Conservation (phyloP, 2,329 filamentous ascomycete species). For the Ophiostoma piceae region DNA sequence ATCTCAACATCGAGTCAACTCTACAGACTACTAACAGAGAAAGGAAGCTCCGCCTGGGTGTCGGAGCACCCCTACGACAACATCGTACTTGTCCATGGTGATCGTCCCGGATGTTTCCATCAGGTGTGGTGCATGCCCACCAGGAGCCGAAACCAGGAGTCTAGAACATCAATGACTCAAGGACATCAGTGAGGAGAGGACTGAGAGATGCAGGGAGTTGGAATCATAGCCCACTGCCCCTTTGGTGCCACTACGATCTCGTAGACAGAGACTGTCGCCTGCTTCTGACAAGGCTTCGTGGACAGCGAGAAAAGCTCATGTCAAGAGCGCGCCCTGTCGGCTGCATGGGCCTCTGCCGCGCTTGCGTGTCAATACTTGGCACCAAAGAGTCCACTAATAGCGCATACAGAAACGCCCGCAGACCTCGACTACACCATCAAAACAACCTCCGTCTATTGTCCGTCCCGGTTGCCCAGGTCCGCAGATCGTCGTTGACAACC, state of each 20-base stretch:
- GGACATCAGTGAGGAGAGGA: background rate
- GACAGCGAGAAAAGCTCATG: background rate
- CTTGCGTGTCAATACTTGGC: background rate
- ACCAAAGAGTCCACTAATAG: background rate
- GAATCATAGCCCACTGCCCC: background rate
- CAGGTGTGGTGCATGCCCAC: background rate
- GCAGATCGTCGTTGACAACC: background rate
- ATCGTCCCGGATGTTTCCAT: background rate
- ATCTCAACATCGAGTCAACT: too few species aligned
- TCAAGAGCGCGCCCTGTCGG: background rate
- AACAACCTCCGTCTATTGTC: background rate
- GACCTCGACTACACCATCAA: background rate
- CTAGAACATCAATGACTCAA: background rate
- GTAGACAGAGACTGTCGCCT: background rate
- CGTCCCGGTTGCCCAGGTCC: background rate
- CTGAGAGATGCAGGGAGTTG: background rate
- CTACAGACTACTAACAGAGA: background rate
- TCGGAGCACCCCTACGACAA: background rate
- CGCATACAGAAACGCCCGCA: background rate
- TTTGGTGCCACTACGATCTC: background rate
- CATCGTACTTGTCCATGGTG: background rate
- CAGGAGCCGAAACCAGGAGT: background rate
- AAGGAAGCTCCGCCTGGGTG: constrained; percentile 1
- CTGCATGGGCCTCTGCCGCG: background rate
- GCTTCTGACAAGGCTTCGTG: background rate